Percentiles rank a stretch among this genome's conserved stretches.
Conservation (phyloP, 2,329 filamentous ascomycete species). For the Aspergillus melleus region DNA sequence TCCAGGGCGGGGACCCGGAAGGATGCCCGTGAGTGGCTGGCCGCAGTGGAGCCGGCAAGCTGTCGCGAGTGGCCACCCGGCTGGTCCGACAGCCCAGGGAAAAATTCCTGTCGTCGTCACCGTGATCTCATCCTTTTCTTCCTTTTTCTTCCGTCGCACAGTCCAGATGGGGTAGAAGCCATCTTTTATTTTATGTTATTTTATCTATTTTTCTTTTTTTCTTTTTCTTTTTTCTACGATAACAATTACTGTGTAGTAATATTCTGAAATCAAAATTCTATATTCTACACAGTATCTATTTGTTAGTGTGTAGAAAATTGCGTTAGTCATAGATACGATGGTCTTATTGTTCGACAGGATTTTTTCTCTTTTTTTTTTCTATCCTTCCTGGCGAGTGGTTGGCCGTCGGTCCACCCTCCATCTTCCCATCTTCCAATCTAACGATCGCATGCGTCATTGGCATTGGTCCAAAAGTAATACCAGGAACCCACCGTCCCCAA, state of each 20-base stretch:
- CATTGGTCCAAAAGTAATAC: conserved; percentile 24
- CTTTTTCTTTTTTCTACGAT: too few species aligned
- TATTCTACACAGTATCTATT: too few species aligned
- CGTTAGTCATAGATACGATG: too few species aligned
- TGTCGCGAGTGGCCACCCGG: conserved; percentile 24
- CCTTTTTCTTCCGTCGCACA: conserved; percentile 1
- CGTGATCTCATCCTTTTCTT: conserved; percentile 36
- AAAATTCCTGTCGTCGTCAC: conserved; percentile 40
- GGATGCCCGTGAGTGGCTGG: conserved; percentile 21
- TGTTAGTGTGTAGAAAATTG: too few species aligned
- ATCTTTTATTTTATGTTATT: too few species aligned
- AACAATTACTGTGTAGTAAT: too few species aligned
- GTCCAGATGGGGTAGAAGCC: too few species aligned
- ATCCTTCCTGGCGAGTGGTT: conserved; percentile 10
- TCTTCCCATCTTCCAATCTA: conserved; percentile 14
- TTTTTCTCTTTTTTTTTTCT: neutral
- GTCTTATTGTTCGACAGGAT: too few species aligned
- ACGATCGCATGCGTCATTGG: conserved; percentile 13
- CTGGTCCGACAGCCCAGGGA: conserved; percentile 22
- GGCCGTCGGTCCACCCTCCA: conserved; percentile 14
- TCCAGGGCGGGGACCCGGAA: neutral
- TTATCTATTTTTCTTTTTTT: too few species aligned
- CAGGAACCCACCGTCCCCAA: conserved; percentile 23
- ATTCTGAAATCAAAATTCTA: too few species aligned
- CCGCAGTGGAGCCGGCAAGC: conserved; percentile 11